A percentile compares a stretch with the other conserved stretches of the same genome.
Conservation (phyloP, 805 yeast species). For the Hagleromyces aurorensis region DNA sequence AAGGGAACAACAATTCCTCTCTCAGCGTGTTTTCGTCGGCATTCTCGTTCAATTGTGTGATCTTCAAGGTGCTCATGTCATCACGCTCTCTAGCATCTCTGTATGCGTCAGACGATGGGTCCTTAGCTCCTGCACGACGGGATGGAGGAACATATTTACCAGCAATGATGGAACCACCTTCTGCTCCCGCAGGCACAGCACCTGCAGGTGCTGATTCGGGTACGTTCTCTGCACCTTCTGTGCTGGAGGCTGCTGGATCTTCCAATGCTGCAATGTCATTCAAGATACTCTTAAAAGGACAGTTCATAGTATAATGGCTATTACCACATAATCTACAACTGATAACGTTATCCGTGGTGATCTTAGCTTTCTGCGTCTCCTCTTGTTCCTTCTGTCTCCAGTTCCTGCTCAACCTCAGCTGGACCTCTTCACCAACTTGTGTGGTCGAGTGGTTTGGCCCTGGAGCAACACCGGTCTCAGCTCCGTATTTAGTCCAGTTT, state of each 20-base stretch:
- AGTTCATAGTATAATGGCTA: slow-evolving; percentile 84
- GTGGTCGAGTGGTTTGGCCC: slow-evolving; percentile 91
- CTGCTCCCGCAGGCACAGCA: slow-evolving; percentile 27
- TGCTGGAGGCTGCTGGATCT: slow-evolving; percentile 26
- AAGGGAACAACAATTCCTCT: slow-evolving; percentile 57
- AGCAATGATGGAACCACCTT: slow-evolving; percentile 30
- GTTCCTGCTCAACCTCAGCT: slow-evolving; percentile 61
- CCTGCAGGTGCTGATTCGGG: slow-evolving; percentile 26
- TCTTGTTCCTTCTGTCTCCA: slow-evolving; percentile 75
- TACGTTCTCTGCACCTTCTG: slow-evolving; percentile 26
- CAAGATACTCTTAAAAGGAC: slow-evolving; percentile 91
- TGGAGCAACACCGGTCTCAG: slow-evolving; percentile 59
- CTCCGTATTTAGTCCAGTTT: slow-evolving; percentile 84
- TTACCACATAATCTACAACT: slow-evolving; percentile 91
- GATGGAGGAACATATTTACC: slow-evolving; percentile 57
- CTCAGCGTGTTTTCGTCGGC: slow-evolving; percentile 78
- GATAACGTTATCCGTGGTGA: slow-evolving; percentile 39
- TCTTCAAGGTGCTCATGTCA: slow-evolving; percentile 79
- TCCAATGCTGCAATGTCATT: slow-evolving; percentile 41
- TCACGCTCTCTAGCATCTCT: slow-evolving; percentile 56
- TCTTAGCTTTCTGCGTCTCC: slow-evolving; percentile 43
- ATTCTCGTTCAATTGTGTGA: slow-evolving; percentile 81
- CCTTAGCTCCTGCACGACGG: slow-evolving; percentile 35
- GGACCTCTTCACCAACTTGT: slow-evolving; percentile 77
- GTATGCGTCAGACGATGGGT: slow-evolving; percentile 36